Evolutionary conservation across 306 rosid species (phyloP).

Genomic region (Comarum palustre): DNA sequence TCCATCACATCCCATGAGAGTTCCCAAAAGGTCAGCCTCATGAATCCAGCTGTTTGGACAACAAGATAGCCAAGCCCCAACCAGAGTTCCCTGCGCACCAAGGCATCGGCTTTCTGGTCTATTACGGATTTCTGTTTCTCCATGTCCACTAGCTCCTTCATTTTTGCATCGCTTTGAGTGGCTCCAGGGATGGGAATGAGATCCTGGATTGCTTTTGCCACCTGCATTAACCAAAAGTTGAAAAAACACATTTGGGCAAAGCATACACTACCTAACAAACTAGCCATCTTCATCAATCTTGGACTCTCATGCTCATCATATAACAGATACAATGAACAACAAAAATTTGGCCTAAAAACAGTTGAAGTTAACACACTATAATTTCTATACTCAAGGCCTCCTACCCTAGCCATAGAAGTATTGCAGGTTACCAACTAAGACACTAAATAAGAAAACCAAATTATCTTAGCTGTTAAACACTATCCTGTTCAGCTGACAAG

Average conservation of each 20-base stretch:
- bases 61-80: constrained; percentile 53
- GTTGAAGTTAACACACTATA: background rate
- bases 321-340: background rate
- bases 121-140: constrained; percentile 47
- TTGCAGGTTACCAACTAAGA: background rate
- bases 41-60: constrained; percentile 53
- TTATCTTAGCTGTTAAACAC: background rate
- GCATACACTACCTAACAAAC: constrained; percentile 14
- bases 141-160: constrained; percentile 57
- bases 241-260: constrained; percentile 29
- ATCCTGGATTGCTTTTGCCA: constrained; percentile 33
- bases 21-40: constrained; percentile 93
- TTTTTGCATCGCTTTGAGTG: constrained; percentile 27
- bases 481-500: background rate
- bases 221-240: constrained; percentile 29
- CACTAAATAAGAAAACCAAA: background rate
- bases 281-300: background rate
- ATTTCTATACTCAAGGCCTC: background rate
- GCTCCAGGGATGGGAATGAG: constrained; percentile 38
- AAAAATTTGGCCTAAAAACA: background rate
- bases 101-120: constrained; percentile 40
- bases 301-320: constrained; percentile 2
- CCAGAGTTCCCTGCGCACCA: constrained; percentile 68
- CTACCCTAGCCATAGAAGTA: background rate
- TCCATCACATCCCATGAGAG: constrained; percentile 94